phyloP scores from a whole-genome alignment of 257 asterid species.

The Primulina huaijiensis region DNA sequence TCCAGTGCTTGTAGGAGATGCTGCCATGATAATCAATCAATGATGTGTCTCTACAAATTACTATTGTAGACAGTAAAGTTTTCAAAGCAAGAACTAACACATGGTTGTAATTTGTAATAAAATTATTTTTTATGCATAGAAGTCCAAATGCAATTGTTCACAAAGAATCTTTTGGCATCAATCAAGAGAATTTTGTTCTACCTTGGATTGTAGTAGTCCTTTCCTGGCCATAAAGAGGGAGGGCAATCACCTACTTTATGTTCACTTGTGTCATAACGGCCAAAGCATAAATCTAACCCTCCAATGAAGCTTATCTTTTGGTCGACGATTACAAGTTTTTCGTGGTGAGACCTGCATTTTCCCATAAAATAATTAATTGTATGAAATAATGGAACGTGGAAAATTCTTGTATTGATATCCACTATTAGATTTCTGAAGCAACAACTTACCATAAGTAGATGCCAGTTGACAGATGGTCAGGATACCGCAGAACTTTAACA shows the following conservation, averaged over 20 bases:
- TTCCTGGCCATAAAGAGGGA: slow-evolving; percentile 79
- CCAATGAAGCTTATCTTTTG: slow-evolving; percentile 76
- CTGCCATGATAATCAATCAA: background rate
- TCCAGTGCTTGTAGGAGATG: slow-evolving; percentile 1
- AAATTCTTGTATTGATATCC: slow-evolving; percentile 13
- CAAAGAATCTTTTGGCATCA: slow-evolving; percentile 12
- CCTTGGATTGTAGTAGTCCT: slow-evolving; percentile 98
- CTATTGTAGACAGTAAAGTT: background rate
- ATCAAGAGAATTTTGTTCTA: slow-evolving; percentile 25
- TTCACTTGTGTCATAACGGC: slow-evolving; percentile 82
- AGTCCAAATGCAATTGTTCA: background rate
- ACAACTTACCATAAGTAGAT: slow-evolving; percentile 73
- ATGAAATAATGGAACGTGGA: background rate
- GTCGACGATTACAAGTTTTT: slow-evolving; percentile 89
- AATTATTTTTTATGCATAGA: background rate
- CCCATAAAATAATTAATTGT: slow-evolving; percentile 14
- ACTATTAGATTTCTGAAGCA: slow-evolving; percentile 20
- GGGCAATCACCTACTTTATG: slow-evolving; percentile 75
- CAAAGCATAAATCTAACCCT: slow-evolving; percentile 92
- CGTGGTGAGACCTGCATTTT: slow-evolving; percentile 92
- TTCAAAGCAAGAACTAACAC: background rate
- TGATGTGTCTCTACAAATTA: background rate
- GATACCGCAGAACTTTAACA: slow-evolving; percentile 76
- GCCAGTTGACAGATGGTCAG: slow-evolving; percentile 80
- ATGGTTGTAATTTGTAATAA: background rate